A percentile compares a stretch with the other conserved stretches of the same genome.
phyloP scores from a whole-genome alignment of 2,329 filamentous ascomycete genomes.

The Meredithiella fracta region DNA sequence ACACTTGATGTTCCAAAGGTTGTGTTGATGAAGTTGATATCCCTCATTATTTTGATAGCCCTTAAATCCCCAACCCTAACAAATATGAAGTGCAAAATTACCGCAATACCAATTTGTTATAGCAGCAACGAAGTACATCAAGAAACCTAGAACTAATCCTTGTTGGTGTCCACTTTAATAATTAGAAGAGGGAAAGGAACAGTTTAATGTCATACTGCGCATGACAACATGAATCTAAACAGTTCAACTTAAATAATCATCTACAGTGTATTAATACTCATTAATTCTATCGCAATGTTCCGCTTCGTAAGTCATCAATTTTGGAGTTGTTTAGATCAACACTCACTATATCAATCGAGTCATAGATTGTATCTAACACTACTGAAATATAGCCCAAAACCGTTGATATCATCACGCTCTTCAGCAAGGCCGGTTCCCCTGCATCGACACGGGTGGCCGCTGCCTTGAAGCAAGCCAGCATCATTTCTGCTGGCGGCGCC shows the following conservation, averaged over 20 bases:
- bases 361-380: slow-evolving; percentile 15
- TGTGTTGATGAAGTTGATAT: no score
- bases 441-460: slow-evolving; percentile 58
- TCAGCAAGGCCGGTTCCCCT: slow-evolving; percentile 65
- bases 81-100: no score
- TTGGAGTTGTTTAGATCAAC: neutral
- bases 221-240: no score
- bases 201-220: no score
- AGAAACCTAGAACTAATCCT: neutral
- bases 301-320: slow-evolving; percentile 26
- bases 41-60: no score
- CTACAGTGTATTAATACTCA: no score
- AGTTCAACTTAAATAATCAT: no score
- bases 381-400: slow-evolving; percentile 47
- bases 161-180: neutral
- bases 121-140: neutral
- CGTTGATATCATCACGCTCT: slow-evolving; percentile 86
- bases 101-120: no score
- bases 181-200: neutral
- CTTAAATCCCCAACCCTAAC: no score
- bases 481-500: slow-evolving; percentile 29
- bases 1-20: no score
- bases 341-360: no score
- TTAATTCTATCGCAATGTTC: slow-evolving; percentile 25
- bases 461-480: slow-evolving; percentile 52